These are phyloP conservation scores for Mycena capillaripes DNA, from an alignment of 768 basidiomycete genomes.

Conservation along the genomic window DNA sequence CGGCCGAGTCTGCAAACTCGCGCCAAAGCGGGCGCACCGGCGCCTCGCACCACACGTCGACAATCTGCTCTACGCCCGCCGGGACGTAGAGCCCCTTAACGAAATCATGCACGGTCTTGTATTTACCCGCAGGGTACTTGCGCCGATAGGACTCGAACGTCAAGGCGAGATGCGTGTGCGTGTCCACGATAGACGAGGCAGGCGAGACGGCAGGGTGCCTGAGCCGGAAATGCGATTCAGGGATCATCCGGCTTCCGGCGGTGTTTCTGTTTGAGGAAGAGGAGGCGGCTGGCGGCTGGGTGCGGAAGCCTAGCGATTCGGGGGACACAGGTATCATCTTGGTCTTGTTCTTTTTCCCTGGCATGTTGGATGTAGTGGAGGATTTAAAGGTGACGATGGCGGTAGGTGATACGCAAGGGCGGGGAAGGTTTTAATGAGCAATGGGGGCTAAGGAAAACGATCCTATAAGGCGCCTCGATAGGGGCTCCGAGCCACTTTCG, in stretches of 20 bases:
- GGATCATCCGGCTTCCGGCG: neutral
- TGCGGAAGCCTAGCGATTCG: neutral
- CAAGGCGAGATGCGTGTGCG: slow-evolving; percentile 86
- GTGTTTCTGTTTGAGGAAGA: neutral
- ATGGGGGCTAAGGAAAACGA: too few relatives aligned
- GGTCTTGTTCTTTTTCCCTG: neutral
- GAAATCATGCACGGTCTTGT: slow-evolving; percentile 74
- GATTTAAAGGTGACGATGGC: too few relatives aligned
- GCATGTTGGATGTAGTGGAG: neutral
- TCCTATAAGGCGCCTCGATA: too few relatives aligned
- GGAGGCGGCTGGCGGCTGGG: neutral
- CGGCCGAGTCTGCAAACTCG: slow-evolving; percentile 80
- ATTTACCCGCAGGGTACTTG: slow-evolving; percentile 71
- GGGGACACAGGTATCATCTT: neutral
- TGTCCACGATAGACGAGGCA: slow-evolving; percentile 73
- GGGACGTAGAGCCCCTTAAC: slow-evolving; percentile 71
- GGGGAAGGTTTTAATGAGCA: neutral
- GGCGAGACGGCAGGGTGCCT: slow-evolving; percentile 47
- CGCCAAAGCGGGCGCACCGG: slow-evolving; percentile 75
- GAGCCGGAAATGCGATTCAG: slow-evolving; percentile 51
- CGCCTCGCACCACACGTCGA: slow-evolving; percentile 93
- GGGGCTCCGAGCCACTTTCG: neutral
- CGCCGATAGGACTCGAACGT: slow-evolving; percentile 75
- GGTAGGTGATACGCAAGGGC: too few relatives aligned
- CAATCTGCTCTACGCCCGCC: slow-evolving; percentile 72